Percentiles rank a stretch among this genome's conserved stretches.
Evolutionary conservation across 2,329 filamentous ascomycete genomes (phyloP).

Genomic region (Phialocephala sp.): DNA sequence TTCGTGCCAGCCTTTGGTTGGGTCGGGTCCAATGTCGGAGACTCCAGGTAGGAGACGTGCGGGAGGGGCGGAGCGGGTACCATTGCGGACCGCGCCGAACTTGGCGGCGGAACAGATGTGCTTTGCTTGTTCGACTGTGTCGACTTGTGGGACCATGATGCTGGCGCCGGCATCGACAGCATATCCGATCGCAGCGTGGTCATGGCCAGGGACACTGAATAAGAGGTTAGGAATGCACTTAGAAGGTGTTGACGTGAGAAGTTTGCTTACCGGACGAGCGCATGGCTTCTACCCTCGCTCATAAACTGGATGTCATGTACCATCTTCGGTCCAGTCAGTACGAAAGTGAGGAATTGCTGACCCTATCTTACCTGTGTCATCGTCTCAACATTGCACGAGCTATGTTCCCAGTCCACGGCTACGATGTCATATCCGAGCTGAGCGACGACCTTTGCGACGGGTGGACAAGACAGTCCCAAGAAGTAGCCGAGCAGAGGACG

Average conservation of each 20-base stretch:
- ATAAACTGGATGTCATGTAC: conserved; percentile 54
- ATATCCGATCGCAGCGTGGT: conserved; percentile 53
- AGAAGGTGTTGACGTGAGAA: not conserved
- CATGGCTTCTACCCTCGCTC: conserved; percentile 52
- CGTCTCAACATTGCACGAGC: conserved; percentile 53
- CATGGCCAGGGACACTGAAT: conserved; percentile 50
- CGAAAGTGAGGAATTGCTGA: not conserved
- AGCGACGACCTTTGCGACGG: conserved; percentile 49
- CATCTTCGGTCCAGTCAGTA: conserved; percentile 41
- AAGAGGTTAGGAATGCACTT: not conserved
- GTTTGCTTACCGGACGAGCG: conserved; percentile 48
- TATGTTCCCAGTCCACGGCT: conserved; percentile 57
- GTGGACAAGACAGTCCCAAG: conserved; percentile 47
- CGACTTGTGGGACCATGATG: conserved; percentile 54
- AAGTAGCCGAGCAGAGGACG: conserved; percentile 51
- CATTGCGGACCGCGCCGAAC: conserved; percentile 48
- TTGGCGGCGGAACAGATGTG: conserved; percentile 51
- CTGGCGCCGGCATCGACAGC: conserved; percentile 56
- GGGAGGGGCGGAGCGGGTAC: conserved; percentile 53
- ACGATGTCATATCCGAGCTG: conserved; percentile 51
- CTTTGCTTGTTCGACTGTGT: conserved; percentile 53
- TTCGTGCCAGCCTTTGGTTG: conserved; percentile 45
- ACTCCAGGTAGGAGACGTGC: conserved; percentile 49
- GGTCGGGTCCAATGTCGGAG: conserved; percentile 46
- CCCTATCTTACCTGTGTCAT: conserved; percentile 48